Evolutionary conservation across 805 yeast species (phyloP).

Genomic region (Maudiozyma serrabonitensis): DNA sequence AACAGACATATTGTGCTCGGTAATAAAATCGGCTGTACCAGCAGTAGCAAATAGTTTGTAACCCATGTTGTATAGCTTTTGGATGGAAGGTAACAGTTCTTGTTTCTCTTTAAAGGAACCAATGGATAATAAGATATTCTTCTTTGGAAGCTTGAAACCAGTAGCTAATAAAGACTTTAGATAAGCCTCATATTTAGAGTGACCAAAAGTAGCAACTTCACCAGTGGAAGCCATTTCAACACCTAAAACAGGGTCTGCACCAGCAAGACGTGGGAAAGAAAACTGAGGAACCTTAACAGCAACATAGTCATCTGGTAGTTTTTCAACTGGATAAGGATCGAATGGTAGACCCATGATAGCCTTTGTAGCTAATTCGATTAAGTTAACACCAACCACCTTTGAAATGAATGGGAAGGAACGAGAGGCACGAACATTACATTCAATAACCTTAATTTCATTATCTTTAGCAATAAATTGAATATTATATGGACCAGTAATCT

Average conservation of each 20-base stretch:
- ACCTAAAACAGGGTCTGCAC: conserved; percentile 96
- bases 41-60: conserved; percentile 93
- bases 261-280: conserved; percentile 92
- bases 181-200: conserved; percentile 93
- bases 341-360: conserved; percentile 86
- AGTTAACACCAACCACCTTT: conserved; percentile 90
- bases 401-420: conserved; percentile 98
- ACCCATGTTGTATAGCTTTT: conserved; percentile 72
- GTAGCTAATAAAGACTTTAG: conserved; percentile 89
- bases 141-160: conserved; percentile 91
- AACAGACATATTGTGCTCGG: conserved; percentile 90
- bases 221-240: conserved; percentile 99
- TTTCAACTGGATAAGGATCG: conserved; percentile 81
- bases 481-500: conserved; percentile 95
- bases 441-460: conserved; percentile 93
- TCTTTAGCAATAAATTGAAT: conserved; percentile 95
- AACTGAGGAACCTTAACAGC: conserved; percentile 96
- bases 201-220: conserved; percentile 96
- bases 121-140: conserved; percentile 83
- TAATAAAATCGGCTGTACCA: conserved; percentile 97
- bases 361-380: conserved; percentile 94
- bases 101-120: conserved; percentile 96
- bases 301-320: conserved; percentile 86
- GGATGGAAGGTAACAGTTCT: conserved; percentile 83
- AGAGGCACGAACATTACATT: conserved; percentile 98